These are phyloP conservation scores for Amaranthus cruentus DNA, from an alignment of 148 eudicot species.

Conservation along the genomic window DNA sequence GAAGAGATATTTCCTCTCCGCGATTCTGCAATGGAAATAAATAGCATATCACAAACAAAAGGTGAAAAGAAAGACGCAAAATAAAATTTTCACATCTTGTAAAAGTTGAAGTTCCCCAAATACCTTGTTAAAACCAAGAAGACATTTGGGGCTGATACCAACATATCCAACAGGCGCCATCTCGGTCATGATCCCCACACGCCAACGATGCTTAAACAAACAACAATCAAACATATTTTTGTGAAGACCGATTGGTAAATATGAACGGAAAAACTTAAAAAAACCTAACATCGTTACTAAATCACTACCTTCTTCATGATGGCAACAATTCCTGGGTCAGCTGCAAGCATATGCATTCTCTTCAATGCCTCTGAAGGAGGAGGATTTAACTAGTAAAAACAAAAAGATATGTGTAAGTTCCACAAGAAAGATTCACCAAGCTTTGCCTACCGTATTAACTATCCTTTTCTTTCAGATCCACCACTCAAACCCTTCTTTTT, in stretches of 20 bases:
- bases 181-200: constrained; percentile 96
- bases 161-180: constrained; percentile 95
- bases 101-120: constrained; percentile 7
- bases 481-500: not conserved
- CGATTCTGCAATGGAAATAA: constrained; percentile 48
- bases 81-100: not conserved
- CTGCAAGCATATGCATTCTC: constrained; percentile 89
- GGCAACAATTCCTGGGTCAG: constrained; percentile 92
- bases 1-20: constrained; percentile 91
- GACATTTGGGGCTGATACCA: constrained; percentile 77
- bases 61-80: not conserved
- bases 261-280: not conserved
- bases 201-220: constrained; percentile 78
- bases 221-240: constrained; percentile 7
- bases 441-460: not conserved
- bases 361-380: constrained; percentile 79
- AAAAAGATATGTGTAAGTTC: not conserved
- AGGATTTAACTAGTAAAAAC: constrained; percentile 57
- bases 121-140: constrained; percentile 91
- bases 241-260: constrained; percentile 16
- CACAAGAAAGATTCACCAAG: not conserved
- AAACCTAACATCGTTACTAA: constrained; percentile 6
- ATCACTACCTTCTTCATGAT: constrained; percentile 85
- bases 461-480: not conserved
- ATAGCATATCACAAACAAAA: constrained; percentile 15